Evolutionary conservation across 2,329 filamentous ascomycete species (phyloP), one percentile per base, ranked within the genome.

Genomic region (Xenoacremonium recifei): DNA sequence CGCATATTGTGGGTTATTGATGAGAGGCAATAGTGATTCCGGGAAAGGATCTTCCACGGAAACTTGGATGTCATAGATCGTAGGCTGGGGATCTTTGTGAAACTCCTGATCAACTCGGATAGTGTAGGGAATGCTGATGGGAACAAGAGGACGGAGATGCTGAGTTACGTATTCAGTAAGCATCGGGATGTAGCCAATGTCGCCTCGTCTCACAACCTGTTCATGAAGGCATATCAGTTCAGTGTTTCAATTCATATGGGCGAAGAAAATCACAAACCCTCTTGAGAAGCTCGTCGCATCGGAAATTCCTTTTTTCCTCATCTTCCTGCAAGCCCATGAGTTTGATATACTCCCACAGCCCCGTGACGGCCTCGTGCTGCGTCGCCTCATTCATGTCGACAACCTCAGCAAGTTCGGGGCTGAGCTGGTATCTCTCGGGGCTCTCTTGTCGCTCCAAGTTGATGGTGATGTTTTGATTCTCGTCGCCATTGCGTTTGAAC

Each of bases 281-380:
- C 68, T 80, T 85, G 39, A 99, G 66, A 35, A 84, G 76, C 32
- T 91, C 85, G 60, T 99, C 92, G 60, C 93, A 97, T 29, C 88
- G 85, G 55, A 99, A 92, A 47, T 87, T 87, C 48, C 93, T 81
- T 71, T 93, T 93, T 63, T 99, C 93, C 46, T 97, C 92, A 51
- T 96, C 91, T 62, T 96, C 92, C 63, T 95, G 89, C 35, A 99
- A 72, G 15, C 85, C 84, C 73, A 88, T 87, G 16, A 87, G 76
- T 54, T 89, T 85, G 52, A 96, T 87, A 59, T 99, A 99, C 62
- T 96, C 91, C 89, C 91, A 99, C 21, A 99, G 79, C 12, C 87
- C 91, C 75, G 95, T 88, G 20, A 96, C 83, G 6, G 91, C 86
- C 48, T 93, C 90, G 29, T 89, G 85, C 21, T 90, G 84, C 20